Percentiles rank a stretch among this genome's conserved stretches.
phyloP scores from a whole-genome alignment of 225 moss, liverwort and hornwort species.

The Takakia lepidozioides region DNA sequence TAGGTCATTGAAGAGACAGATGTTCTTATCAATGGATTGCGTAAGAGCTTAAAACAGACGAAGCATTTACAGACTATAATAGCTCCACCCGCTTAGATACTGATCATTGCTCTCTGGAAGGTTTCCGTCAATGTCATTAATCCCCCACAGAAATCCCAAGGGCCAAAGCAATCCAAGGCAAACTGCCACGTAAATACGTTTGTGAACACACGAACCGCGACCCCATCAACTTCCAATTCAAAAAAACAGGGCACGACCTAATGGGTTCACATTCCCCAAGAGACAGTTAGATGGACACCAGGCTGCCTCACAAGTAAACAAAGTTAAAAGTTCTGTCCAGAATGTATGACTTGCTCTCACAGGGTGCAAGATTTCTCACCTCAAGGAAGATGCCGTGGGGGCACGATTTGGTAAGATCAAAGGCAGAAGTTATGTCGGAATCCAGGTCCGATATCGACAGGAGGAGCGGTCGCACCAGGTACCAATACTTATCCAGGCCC shows the following conservation, averaged over 20 bases:
- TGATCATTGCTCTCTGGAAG: no score
- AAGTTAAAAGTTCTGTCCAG: no score
- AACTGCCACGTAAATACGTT: no score
- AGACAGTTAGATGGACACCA: background rate
- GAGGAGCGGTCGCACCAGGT: slow-evolving; percentile 18
- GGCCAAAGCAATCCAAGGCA: no score
- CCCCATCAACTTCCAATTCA: background rate
- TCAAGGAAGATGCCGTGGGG: slow-evolving; percentile 33
- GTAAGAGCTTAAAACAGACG: no score
- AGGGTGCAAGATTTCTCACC: slow-evolving; percentile 15
- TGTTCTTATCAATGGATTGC: no score
- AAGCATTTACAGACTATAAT: no score
- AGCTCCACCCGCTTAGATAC: no score
- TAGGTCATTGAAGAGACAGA: no score
- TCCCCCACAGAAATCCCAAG: no score
- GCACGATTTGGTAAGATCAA: slow-evolving; percentile 18
- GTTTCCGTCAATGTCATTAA: no score
- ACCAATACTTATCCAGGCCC: slow-evolving; percentile 49
- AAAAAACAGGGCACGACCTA: background rate
- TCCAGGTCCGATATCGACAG: slow-evolving; percentile 25
- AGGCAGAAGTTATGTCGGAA: slow-evolving; percentile 19
- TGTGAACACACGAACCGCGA: no score
- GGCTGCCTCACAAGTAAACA: background rate
- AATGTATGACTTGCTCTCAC: background rate
- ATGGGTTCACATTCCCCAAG: background rate